These are phyloP conservation scores for Pseudocercospora eumusae DNA, from an alignment of 2,329 filamentous ascomycete species.

Conservation along the genomic window DNA sequence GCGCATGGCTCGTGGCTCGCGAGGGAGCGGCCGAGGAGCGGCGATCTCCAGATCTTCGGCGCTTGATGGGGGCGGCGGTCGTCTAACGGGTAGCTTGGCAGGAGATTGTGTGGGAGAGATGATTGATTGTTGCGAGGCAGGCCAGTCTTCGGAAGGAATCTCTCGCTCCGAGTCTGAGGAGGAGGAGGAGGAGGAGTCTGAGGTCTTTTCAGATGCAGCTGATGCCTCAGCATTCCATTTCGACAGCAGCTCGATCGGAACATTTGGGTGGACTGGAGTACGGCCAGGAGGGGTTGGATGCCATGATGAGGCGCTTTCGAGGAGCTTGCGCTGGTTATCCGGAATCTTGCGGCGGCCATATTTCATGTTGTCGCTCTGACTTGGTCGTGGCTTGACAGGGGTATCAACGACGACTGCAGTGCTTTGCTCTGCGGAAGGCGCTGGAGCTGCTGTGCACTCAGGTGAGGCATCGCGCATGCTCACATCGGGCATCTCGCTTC, in stretches of 20 bases:
- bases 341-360: slow-evolving; percentile 41
- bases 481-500: not conserved
- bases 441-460: not conserved
- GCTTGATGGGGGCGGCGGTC: slow-evolving; percentile 4
- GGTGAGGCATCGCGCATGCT: not conserved
- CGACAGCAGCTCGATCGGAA: slow-evolving; percentile 42
- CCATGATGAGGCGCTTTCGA: slow-evolving; percentile 50
- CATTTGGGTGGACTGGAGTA: slow-evolving; percentile 42
- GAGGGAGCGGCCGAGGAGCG: not conserved
- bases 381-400: not conserved
- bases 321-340: slow-evolving; percentile 52
- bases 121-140: not conserved
- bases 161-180: slow-evolving; percentile 1
- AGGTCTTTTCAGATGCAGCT: not conserved
- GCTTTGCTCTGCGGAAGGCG: not conserved
- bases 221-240: slow-evolving; percentile 29
- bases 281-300: slow-evolving; percentile 41
- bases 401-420: not conserved
- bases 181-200: not conserved
- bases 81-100: not conserved
- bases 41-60: not conserved
- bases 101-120: not conserved
- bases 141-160: not conserved
- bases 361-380: slow-evolving; percentile 1
- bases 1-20: not conserved